phyloP scores from a whole-genome alignment of 306 rosid genomes.

The peach (Prunus persica) region Prunus_persica_NCBIv2 NC_034012.1:10632501-10633000 shows the following conservation, averaged over 20 bases:
- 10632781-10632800: conserved; percentile 90
- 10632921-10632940: conserved; percentile 69
- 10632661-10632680: conserved; percentile 93
- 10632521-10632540: not conserved
- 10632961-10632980: conserved; percentile 71
- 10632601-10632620: conserved; percentile 79
- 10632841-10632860: conserved; percentile 71
- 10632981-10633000: conserved; percentile 77
- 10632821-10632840: conserved; percentile 84
- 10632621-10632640: conserved; percentile 56
- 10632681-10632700: conserved; percentile 65
- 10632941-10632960: conserved; percentile 79
- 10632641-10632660: conserved; percentile 78
- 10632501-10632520: not conserved
- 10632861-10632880: conserved; percentile 63
- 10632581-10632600: conserved; percentile 99
- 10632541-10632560: not conserved
- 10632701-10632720: conserved; percentile 47
- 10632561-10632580: conserved; percentile 7
- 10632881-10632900: conserved; percentile 91
- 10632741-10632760: conserved; percentile 68
- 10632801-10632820: conserved; percentile 97
- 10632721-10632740: conserved; percentile 46
- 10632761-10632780: conserved; percentile 92
- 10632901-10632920: conserved; percentile 79